Evolutionary conservation across 2,329 filamentous ascomycete species (phyloP).

Genomic region (Ambrosiella cleistominuta): DNA sequence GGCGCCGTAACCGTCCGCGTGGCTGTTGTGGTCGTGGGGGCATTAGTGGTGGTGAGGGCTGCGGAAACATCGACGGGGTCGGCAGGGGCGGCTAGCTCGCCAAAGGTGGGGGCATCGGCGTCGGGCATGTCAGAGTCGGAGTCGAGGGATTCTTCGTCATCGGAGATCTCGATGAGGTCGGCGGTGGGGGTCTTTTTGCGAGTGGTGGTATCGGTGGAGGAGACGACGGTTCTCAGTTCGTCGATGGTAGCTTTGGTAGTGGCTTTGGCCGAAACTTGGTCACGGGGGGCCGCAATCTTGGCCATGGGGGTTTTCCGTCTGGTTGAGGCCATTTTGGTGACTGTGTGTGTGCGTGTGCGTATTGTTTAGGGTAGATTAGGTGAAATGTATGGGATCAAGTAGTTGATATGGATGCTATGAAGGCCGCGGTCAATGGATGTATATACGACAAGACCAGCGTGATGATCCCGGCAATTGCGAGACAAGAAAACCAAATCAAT

Average conservation of each 20-base stretch:
- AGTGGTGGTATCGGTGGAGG: conserved; percentile 23
- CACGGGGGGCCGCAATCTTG: conserved; percentile 37
- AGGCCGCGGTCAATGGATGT: no score
- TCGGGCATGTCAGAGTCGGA: conserved; percentile 25
- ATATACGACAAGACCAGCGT: no score
- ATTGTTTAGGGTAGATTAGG: not conserved
- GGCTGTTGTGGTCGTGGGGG: conserved; percentile 22
- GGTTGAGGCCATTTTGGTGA: conserved; percentile 18
- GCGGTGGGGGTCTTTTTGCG: conserved; percentile 18
- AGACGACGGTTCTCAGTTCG: conserved; percentile 39
- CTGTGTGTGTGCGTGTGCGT: not conserved
- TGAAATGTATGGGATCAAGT: not conserved
- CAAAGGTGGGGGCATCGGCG: conserved; percentile 50
- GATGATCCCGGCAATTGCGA: no score
- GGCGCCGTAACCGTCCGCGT: conserved; percentile 36
- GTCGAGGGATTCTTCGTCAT: conserved; percentile 31
- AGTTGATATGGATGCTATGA: no score
- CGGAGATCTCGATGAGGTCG: conserved; percentile 40
- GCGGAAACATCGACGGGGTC: conserved; percentile 61
- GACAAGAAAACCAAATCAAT: no score
- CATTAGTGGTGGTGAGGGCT: conserved; percentile 25
- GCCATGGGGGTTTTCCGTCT: conserved; percentile 39
- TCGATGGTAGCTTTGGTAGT: conserved; percentile 34
- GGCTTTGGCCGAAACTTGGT: conserved; percentile 35
- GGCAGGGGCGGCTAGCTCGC: conserved; percentile 61